Evolutionary conservation across 352 stramenopile species (phyloP).

Genomic region (Pythium chondricola): DNA sequence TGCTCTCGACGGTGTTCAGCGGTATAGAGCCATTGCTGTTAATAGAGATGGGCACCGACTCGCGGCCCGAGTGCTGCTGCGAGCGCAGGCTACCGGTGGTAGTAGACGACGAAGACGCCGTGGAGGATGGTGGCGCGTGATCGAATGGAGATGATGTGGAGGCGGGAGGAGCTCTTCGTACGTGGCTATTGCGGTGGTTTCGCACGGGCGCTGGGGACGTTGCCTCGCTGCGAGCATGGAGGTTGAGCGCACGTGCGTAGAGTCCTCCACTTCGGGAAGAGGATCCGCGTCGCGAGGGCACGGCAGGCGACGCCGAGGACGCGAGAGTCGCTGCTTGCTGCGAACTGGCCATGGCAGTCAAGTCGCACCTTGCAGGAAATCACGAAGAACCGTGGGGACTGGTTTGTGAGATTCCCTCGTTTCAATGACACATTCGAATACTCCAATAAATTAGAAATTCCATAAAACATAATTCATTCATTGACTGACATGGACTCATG

Average conservation of each 20-base stretch:
- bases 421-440: not conserved
- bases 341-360: slow-evolving; percentile 10
- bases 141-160: too few species aligned
- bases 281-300: not conserved
- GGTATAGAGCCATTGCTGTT: not conserved
- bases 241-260: not conserved
- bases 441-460: too few species aligned
- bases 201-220: not conserved
- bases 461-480: too few species aligned
- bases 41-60: not conserved
- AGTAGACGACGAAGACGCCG: too few species aligned
- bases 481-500: too few species aligned
- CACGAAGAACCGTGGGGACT: not conserved
- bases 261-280: not conserved
- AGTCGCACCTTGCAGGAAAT: not conserved
- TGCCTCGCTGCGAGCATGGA: slow-evolving; percentile 1
- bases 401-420: slow-evolving; percentile 5
- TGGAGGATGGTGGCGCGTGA: too few species aligned
- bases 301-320: slow-evolving; percentile 3
- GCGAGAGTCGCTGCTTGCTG: not conserved
- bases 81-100: too few species aligned
- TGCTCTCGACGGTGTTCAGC: too few species aligned
- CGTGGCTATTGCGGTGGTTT: not conserved
- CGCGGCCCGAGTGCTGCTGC: slow-evolving; percentile 7
- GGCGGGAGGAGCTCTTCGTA: slow-evolving; percentile 3